phyloP scores from a whole-genome alignment of 2,329 filamentous ascomycete species.

The Beauveria scarabaeidicola region DNA sequence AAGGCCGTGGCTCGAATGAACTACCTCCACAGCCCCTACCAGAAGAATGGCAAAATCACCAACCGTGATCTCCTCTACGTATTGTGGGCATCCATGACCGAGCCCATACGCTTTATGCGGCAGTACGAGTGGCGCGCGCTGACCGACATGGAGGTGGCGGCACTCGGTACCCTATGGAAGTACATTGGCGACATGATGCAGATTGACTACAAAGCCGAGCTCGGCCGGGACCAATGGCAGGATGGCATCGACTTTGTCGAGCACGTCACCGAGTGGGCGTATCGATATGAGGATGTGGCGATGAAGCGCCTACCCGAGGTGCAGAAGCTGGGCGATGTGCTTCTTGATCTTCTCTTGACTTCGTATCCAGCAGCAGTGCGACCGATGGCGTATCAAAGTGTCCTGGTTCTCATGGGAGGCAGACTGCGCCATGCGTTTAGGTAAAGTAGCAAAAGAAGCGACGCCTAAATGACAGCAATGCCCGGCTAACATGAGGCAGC shows the following conservation, averaged over 20 bases:
- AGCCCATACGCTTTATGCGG: conserved; percentile 55
- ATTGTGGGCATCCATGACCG: conserved; percentile 51
- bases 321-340: conserved; percentile 45
- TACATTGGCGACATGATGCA: conserved; percentile 61
- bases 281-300: conserved; percentile 47
- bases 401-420: conserved; percentile 55
- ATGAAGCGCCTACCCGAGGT: conserved; percentile 49
- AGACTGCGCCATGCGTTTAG: conserved; percentile 56
- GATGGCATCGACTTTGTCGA: conserved; percentile 45
- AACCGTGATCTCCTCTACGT: conserved; percentile 33
- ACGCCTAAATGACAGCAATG: not conserved
- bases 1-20: conserved; percentile 32
- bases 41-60: conserved; percentile 27
- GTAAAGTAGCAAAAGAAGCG: conserved; percentile 29
- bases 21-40: conserved; percentile 29
- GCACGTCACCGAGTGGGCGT: conserved; percentile 39
- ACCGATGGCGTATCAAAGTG: conserved; percentile 38
- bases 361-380: conserved; percentile 39
- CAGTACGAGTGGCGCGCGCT: conserved; percentile 62
- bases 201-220: conserved; percentile 41
- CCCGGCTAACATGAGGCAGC: conserved; percentile 22
- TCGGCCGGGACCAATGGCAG: conserved; percentile 31
- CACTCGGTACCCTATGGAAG: conserved; percentile 63
- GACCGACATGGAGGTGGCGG: conserved; percentile 59
- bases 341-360: conserved; percentile 52